Base-by-base conservation (phyloP, 2,329 filamentous ascomycete genomes). In the Diaporthe velutina region DNA sequence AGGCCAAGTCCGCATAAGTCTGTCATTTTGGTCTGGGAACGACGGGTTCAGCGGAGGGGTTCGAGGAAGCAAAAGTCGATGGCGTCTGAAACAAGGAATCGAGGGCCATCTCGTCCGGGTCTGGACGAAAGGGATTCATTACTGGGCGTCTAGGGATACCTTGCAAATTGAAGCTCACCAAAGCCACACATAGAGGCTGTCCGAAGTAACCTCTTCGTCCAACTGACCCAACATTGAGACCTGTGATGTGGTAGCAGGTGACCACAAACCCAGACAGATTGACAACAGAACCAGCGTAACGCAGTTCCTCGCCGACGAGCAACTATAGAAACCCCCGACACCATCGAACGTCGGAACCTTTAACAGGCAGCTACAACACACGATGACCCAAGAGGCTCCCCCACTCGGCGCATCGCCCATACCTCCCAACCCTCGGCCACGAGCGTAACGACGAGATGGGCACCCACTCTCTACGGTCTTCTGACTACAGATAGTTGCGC, bases 141-240 rank as follows among this genome's bases (percentile, higher is more conserved):
- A 86, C 83, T 84, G 84, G 88, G 88, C 88, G 88, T 90, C 87
- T 87, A 84, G 86, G 87, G 85, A 87, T 86, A 87, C 84, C 85
- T 87, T 87, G 85, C 86, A 86, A 68, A 87, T 87, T 87, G 81
- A 81, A 79, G 78, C 80, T 80, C 79, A 77, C 80, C 67, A 52
- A 80, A 80, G 81, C 80, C 79, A 78, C 78, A 76, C 77, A 79
- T 54, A n/a, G 64, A 79, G 71, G 75, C 75, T 76, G 70, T 72
- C 61, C 74, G 55, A 61, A 76, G 55, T 42, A 38, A 45, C 48
- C 33, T 25, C n/a, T 22, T 35, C 40, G n/a, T 50, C 50, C 58
- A 60, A 35, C 40, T 22, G 48, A 13, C 12, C 33, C 48, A 40
- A 40, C 22, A 42, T 57, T 30, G 40, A 70, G 45, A 64, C 19